Base-by-base conservation (phyloP, 768 basidiomycete species). In the Cyclocybe cylindracea region DNA sequence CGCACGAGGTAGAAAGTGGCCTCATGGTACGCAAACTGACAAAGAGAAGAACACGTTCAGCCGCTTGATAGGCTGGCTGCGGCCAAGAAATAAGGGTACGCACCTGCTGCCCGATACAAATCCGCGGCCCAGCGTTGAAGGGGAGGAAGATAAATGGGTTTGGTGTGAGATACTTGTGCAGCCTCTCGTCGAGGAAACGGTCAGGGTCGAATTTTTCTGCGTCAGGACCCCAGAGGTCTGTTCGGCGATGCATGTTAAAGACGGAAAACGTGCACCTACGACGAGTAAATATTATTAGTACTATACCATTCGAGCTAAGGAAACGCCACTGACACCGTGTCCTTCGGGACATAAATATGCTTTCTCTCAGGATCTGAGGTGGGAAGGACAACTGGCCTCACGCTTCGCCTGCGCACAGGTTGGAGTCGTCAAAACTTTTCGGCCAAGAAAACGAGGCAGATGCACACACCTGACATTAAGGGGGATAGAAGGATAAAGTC, bases 191-290 rank as follows among this genome's bases (percentile, higher is more conserved):
- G 16, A 84, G 60, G 72, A 82, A 83, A 1, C 82, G 70, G 56
- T 81, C 77, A 2, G 82, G 83, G 58, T 83, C 82, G 51, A 83
- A 83, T 46, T 66, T 43, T 56, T 4, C 51, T 83, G 84, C 85
- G 55, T 86, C 84, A 0, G 84, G 83, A 0, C 86, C 86, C 86
- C 86, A 88, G 2, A 85, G 70, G 57, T 86, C 82, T 46, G 66
- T 76, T 45, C 84, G 69, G 13, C 85, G 73, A 35, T 89, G 87
- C 80, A 86, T 84, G 18, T 79, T 64, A 48, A 77, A 68, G 4
- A 83, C 74, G 2, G 75, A 75, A 59, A 83, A 86, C 1, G 56
- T 39, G 24, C 48, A 44, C 5, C 59, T 61, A 9, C 4, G 4
- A 29, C 13, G 46, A 13, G 9, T 9, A 14, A 37, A 35, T 24